A percentile compares a stretch with the other conserved stretches of the same genome.
Evolutionary conservation across 495 filamentous ascomycete species (phyloP).

Genomic region (Trichoderma virens): DNA sequence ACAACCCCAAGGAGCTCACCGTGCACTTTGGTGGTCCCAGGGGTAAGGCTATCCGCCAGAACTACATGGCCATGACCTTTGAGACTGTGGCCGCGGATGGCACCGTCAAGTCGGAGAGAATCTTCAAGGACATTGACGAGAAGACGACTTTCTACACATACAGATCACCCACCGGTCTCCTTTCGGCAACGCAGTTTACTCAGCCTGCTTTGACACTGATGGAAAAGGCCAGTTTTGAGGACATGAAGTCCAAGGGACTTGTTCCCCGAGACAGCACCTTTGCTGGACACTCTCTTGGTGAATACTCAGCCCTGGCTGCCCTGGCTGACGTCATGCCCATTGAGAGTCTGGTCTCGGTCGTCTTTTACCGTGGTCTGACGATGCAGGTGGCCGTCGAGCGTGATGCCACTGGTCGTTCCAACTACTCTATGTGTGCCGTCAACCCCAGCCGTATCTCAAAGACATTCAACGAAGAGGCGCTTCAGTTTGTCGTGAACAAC

Average conservation of each 20-base stretch:
- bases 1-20: slow-evolving; percentile 98
- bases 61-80: slow-evolving; percentile 99
- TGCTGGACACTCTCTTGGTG: slow-evolving; percentile 93
- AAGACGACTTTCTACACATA: slow-evolving; percentile 92
- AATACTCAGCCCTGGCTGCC: slow-evolving; percentile 95
- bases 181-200: slow-evolving; percentile 97
- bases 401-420: slow-evolving; percentile 83
- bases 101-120: slow-evolving; percentile 92
- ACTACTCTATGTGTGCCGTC: slow-evolving; percentile 98
- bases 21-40: slow-evolving; percentile 96
- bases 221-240: slow-evolving; percentile 99
- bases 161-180: slow-evolving; percentile 85
- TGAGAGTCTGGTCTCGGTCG: slow-evolving; percentile 93
- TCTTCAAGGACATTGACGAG: slow-evolving; percentile 95
- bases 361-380: slow-evolving; percentile 97
- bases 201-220: slow-evolving; percentile 95
- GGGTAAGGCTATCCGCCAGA: slow-evolving; percentile 93
- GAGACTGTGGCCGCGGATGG: slow-evolving; percentile 90
- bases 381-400: slow-evolving; percentile 99
- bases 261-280: slow-evolving; percentile 95
- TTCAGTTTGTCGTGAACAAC: slow-evolving; percentile 91
- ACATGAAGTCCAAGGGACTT: slow-evolving; percentile 94
- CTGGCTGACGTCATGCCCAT: slow-evolving; percentile 99
- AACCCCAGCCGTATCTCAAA: slow-evolving; percentile 96
- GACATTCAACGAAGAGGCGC: slow-evolving; percentile 93